Conservation (phyloP, 208 protist species). For the Leishmania martiniquensis region DNA sequence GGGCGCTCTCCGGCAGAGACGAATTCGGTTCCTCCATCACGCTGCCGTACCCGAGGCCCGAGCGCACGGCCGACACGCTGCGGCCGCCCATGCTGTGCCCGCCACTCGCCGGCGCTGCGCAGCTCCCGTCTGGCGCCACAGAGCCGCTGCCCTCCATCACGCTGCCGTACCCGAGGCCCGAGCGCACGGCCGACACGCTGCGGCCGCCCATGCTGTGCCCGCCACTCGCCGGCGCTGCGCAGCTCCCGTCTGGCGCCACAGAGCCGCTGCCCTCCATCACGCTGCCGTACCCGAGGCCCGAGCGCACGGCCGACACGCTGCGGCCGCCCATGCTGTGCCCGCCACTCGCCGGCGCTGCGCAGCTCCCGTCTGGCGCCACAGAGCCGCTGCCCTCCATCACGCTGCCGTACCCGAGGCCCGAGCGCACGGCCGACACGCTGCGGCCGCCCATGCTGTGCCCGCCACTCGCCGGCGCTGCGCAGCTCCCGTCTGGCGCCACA, state of each 20-base stretch:
- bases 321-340: background rate
- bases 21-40: constrained; percentile 22
- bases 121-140: no score
- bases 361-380: background rate
- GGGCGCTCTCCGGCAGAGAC: no score
- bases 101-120: no score
- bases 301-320: background rate
- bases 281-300: constrained; percentile 21
- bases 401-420: constrained; percentile 33
- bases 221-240: background rate
- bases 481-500: no score
- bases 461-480: no score
- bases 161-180: constrained; percentile 5
- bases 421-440: no score
- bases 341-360: background rate
- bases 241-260: background rate
- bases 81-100: no score
- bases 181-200: background rate
- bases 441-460: no score
- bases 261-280: constrained; percentile 20
- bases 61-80: no score
- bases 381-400: constrained; percentile 8
- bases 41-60: constrained; percentile 26
- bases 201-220: constrained; percentile 1
- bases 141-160: constrained; percentile 11